A percentile compares a stretch with the other conserved stretches of the same genome.
phyloP scores from a whole-genome alignment of 139 green algal genomes.

The Ettlia oleoabundans region DNA sequence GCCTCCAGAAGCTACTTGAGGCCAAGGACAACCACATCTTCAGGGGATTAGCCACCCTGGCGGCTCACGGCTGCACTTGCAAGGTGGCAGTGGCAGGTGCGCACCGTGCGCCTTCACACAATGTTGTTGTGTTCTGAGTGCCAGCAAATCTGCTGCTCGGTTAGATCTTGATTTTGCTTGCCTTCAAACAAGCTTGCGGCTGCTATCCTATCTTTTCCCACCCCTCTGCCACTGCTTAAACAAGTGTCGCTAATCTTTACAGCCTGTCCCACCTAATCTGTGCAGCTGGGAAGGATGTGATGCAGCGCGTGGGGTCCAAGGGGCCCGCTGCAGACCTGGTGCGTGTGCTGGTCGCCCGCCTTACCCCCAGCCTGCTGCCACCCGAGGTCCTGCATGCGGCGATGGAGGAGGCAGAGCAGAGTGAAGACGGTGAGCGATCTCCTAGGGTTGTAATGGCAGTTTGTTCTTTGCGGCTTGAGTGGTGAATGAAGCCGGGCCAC shows the following conservation, averaged over 20 bases:
- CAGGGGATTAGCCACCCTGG: conserved; percentile 56
- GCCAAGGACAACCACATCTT: conserved; percentile 76
- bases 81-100: conserved; percentile 33
- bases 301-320: conserved; percentile 69
- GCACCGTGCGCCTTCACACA: no score
- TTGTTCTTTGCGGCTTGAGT: no score
- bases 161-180: no score
- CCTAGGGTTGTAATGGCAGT: no score
- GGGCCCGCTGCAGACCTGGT: conserved; percentile 58
- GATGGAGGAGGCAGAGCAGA: conserved; percentile 35
- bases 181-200: no score
- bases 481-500: no score
- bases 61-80: conserved; percentile 10
- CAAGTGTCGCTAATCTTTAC: no score
- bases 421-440: conserved; percentile 12
- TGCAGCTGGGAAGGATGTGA: conserved; percentile 65
- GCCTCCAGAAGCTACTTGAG: conserved; percentile 61
- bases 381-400: conserved; percentile 58
- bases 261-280: no score
- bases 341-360: conserved; percentile 45
- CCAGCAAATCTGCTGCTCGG: no score
- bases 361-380: conserved; percentile 65
- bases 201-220: no score
- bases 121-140: no score
- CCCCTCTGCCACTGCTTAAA: no score